Evolutionary conservation across 495 filamentous ascomycete species (phyloP).

Genomic region (Pseudevernia furfuracea): DNA sequence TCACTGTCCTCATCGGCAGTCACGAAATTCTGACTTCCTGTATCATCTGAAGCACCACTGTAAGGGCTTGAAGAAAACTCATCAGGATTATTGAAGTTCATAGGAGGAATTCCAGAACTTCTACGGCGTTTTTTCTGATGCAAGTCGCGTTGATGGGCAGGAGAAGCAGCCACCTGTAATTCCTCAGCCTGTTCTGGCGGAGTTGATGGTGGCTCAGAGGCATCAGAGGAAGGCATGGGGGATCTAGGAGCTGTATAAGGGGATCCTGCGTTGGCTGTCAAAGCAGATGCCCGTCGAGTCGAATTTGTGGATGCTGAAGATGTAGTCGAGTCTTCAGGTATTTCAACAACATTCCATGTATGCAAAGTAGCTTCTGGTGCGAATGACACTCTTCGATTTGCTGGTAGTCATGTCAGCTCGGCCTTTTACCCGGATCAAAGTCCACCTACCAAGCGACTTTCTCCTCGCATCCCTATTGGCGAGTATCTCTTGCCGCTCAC

Average conservation of each 20-base stretch:
- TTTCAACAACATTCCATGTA: slow-evolving; percentile 93
- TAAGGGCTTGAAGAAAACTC: slow-evolving; percentile 74
- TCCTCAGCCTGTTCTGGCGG: slow-evolving; percentile 56
- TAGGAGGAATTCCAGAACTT: slow-evolving; percentile 55
- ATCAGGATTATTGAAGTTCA: slow-evolving; percentile 54
- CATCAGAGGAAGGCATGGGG: slow-evolving; percentile 37
- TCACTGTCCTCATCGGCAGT: slow-evolving; percentile 45
- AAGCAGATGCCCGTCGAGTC: slow-evolving; percentile 61
- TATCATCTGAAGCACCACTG: slow-evolving; percentile 62
- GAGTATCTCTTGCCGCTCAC: slow-evolving; percentile 60
- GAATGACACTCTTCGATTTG: slow-evolving; percentile 78
- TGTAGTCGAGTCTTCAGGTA: slow-evolving; percentile 76
- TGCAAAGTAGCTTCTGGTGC: slow-evolving; percentile 95
- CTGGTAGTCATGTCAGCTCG: slow-evolving; percentile 4
- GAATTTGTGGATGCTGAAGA: slow-evolving; percentile 68
- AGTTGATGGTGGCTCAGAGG: slow-evolving; percentile 57
- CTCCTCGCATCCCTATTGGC: slow-evolving; percentile 76
- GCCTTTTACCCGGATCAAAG: not conserved
- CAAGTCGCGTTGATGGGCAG: slow-evolving; percentile 59
- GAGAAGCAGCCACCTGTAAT: slow-evolving; percentile 51
- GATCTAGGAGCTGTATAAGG: slow-evolving; percentile 42
- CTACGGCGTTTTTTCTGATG: slow-evolving; percentile 59
- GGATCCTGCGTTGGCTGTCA: slow-evolving; percentile 37
- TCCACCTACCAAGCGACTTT: slow-evolving; percentile 63
- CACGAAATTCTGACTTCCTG: slow-evolving; percentile 36